These are phyloP conservation scores for Botrytis aclada DNA, from an alignment of 2,329 filamentous ascomycete species.

Conservation along the genomic window DNA sequence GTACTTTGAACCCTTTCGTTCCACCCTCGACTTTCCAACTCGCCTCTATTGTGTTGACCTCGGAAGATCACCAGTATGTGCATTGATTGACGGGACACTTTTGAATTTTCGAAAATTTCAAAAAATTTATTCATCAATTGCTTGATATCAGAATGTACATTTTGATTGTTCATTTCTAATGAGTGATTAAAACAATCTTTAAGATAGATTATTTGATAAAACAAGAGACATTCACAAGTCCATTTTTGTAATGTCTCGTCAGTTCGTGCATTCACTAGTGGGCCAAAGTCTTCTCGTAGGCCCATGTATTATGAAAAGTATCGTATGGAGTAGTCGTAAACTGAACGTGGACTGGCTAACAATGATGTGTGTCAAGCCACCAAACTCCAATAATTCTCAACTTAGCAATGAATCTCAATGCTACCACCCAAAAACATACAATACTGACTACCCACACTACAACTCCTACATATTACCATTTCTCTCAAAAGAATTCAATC, in stretches of 20 bases:
- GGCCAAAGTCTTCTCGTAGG: not conserved
- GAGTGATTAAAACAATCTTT: too few species aligned
- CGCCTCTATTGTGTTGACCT: not conserved
- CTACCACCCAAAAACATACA: not conserved
- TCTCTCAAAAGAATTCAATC: not conserved
- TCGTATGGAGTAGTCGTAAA: rapidly evolving
- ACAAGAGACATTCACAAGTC: too few species aligned
- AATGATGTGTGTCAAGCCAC: not conserved
- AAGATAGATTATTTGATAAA: too few species aligned
- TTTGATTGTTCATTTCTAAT: too few species aligned
- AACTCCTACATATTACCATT: too few species aligned
- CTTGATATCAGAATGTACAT: too few species aligned
- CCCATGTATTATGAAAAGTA: not conserved
- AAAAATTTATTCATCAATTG: too few species aligned
- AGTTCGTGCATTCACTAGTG: too few species aligned
- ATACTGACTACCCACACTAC: not conserved
- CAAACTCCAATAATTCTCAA: not conserved
- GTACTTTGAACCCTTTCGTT: not conserved
- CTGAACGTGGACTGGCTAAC: not conserved
- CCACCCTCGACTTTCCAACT: too few species aligned
- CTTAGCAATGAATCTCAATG: rapidly evolving
- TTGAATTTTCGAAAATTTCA: too few species aligned
- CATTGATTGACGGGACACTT: too few species aligned
- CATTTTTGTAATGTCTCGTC: too few species aligned
- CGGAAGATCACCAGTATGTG: rapidly evolving